phyloP scores from a whole-genome alignment of 768 basidiomycete species.

The Phanerodontia chrysosporium region DNA sequence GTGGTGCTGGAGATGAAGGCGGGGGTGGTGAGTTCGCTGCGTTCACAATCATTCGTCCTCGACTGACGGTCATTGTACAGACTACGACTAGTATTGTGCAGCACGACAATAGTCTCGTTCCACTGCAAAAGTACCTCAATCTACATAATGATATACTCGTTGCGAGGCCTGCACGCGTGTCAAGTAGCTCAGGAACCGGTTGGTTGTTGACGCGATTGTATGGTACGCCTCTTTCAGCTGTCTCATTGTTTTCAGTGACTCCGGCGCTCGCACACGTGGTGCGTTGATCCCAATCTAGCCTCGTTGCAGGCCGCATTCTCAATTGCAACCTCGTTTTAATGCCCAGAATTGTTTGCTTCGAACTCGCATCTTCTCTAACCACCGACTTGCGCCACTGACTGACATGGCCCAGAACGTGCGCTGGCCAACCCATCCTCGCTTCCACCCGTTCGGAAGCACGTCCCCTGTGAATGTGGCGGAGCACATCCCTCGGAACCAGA shows the following conservation, averaged over 20 bases:
- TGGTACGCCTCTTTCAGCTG: neutral
- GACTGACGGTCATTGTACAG: neutral
- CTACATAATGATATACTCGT: neutral
- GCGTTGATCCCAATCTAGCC: neutral
- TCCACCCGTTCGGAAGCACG: slow-evolving; percentile 60
- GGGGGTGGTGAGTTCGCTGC: neutral
- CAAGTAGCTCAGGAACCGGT: neutral
- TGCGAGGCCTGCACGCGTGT: neutral
- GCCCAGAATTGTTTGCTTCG: neutral
- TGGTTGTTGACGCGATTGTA: neutral
- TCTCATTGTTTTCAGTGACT: neutral
- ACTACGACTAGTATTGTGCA: neutral
- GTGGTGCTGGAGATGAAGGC: slow-evolving; percentile 63
- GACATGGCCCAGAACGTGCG: slow-evolving; percentile 40
- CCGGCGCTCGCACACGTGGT: neutral
- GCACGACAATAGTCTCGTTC: neutral
- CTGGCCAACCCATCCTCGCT: slow-evolving; percentile 43
- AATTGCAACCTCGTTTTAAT: neutral
- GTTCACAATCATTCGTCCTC: neutral
- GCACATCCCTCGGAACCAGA: slow-evolving; percentile 41
- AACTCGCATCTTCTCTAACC: neutral
- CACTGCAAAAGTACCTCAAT: neutral
- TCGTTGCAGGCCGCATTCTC: neutral
- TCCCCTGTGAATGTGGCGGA: slow-evolving; percentile 46
- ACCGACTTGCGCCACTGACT: neutral